These are phyloP conservation scores for Hypomyces rosellus DNA, from an alignment of 2,329 filamentous ascomycete genomes.

Conservation along the genomic window DNA sequence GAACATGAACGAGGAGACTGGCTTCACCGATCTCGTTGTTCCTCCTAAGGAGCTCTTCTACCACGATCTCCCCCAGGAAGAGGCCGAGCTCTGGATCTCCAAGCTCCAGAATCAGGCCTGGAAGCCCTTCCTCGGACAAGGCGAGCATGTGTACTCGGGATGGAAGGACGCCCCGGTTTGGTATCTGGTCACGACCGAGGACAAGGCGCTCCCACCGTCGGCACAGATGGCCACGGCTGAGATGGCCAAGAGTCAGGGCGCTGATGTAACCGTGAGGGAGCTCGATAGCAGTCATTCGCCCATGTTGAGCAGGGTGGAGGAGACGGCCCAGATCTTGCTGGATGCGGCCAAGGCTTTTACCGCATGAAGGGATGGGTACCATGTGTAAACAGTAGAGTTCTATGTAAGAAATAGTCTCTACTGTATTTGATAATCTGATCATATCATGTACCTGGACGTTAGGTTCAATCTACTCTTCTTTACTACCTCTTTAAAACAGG, in stretches of 20 bases:
- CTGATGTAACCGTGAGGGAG: constrained; percentile 31
- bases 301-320: constrained; percentile 39
- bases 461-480: too few species aligned
- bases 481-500: too few species aligned
- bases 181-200: constrained; percentile 39
- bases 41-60: constrained; percentile 40
- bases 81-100: constrained; percentile 35
- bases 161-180: constrained; percentile 43
- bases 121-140: constrained; percentile 39
- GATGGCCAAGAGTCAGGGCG: constrained; percentile 33
- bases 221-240: constrained; percentile 33
- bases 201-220: constrained; percentile 33
- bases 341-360: constrained; percentile 19
- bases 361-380: background rate
- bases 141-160: constrained; percentile 37
- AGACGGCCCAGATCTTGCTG: constrained; percentile 31
- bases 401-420: too few species aligned
- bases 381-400: too few species aligned
- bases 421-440: too few species aligned
- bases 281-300: constrained; percentile 42
- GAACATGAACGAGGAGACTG: constrained; percentile 32
- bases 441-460: too few species aligned
- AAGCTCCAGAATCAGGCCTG: constrained; percentile 36
- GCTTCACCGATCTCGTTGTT: constrained; percentile 34
- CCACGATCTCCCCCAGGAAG: constrained; percentile 40